Base-by-base conservation (phyloP, 139 green algal species). In the Closterium sp. region DNA sequence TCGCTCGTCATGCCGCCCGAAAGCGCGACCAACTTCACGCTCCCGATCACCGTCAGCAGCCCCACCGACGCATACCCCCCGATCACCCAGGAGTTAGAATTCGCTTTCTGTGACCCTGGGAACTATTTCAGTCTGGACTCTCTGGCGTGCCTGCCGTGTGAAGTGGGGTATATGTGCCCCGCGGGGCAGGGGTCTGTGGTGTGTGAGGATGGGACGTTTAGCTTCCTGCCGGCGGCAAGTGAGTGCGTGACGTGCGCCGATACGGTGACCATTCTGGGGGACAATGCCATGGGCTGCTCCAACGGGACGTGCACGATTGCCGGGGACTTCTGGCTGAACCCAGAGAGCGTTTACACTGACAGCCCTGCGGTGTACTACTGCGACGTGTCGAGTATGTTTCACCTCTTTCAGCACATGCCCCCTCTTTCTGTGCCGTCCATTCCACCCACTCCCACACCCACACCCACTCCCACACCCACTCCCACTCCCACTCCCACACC, bases 11-110 rank as follows among this genome's bases (percentile, higher is more conserved):
- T 88, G 84, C 33, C 31, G 84, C 84, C 84, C 10, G 84, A 34
- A 28, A 21, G 43, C 3, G 84, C 84, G 30, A 21, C 84, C 9
- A 28, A 34, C 31, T 88, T 88, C 84, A 36, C 32, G 12, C 84
- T 88, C 31, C 32, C 10, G 12, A 36, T 88, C 84, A 88, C 84
- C 84, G 84, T 88, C 31, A 88, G 31, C 31, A 88, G 84, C 84
- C 32, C 84, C 9, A 88, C 84, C 1, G 32, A 36, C 31, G 84
- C 84, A 1, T 88, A 38, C 33, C 84, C 84, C 1, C 30, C 32
- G 4, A 88, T 88, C 84, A 36, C 32, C 8, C 84, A 31, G 30
- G 33, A 32, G 31, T 21, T 88, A 3, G 32, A 32, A 32, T 38
- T 88, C 32, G 84, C 12, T 10, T 36, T 88, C 12, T 88, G 84